Base-by-base conservation (phyloP, 306 rosid species). In the Biancaea sappan region DNA sequence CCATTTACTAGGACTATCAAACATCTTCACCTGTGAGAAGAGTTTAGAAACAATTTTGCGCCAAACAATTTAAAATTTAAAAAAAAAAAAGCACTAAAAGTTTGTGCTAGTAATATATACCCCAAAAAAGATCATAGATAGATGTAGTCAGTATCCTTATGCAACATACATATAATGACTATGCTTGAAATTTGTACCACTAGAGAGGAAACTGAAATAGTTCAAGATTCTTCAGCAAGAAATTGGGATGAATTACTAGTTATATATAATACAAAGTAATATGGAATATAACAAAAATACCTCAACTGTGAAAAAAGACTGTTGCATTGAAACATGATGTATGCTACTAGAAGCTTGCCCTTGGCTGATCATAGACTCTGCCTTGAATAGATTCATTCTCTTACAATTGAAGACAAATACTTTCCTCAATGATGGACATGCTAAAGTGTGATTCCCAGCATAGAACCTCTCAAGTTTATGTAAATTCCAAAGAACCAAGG, bases 381-480 rank as follows among this genome's bases (percentile, higher is more conserved):
- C 31, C 0, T 25, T 52, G 10, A 52, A 13, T n/a, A 51, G 38
- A 22, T 50, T 2, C 28, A 50, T 37, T 14, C 37, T 41, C 2
- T 16, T 8, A 63, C 73, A 63, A 2, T 3, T 0, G 5, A 2
- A 0, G 12, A 67, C 41, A 16, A 1, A 1, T 3, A 71, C 0
- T 0, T 12, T 0, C 16, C 43, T 64, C 21, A 80, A 31, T 19
- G 51, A 21, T 29, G 82, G 84, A 32, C 82, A 80, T 14, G 50
- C 56, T 6, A 46, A 61, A 32, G 53, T 56, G 65, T 66, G 69
- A 8, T 19, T 41, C 35, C 52, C 66, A 1, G 43, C 24, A 54
- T 75, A 77, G 29, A 84, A 72, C 21, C 44, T 59, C 50, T 37
- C 67, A 1, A 84, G 69, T 58, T 73, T 18, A 3, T 13, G 54